Evolutionary conservation across 176 grass and related monocot species (phyloP).

Genomic region (Carex littledalei): DNA sequence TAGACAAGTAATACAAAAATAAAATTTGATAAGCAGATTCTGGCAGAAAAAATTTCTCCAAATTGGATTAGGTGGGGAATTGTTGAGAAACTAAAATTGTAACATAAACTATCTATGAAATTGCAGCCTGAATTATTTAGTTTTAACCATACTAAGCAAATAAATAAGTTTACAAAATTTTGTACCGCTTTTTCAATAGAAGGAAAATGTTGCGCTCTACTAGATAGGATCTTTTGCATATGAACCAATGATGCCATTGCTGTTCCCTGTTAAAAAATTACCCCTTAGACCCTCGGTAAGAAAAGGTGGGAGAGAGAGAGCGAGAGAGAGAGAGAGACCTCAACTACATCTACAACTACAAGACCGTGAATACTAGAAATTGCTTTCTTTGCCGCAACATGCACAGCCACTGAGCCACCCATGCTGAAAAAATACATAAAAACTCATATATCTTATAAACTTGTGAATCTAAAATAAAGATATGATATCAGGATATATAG

Average conservation of each 20-base stretch:
- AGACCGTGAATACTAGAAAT: slow-evolving; percentile 71
- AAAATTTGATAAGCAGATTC: slow-evolving; percentile 3
- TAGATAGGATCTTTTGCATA: slow-evolving; percentile 94
- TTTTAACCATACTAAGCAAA: slow-evolving; percentile 1
- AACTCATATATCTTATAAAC: neutral
- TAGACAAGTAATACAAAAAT: neutral
- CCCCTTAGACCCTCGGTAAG: neutral
- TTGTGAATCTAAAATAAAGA: neutral
- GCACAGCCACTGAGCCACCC: slow-evolving; percentile 91
- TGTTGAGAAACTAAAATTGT: neutral
- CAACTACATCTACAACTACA: slow-evolving; percentile 93
- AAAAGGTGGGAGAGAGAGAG: neutral
- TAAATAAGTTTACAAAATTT: slow-evolving; percentile 10
- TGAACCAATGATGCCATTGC: slow-evolving; percentile 90
- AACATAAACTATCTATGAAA: neutral
- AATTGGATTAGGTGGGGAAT: neutral
- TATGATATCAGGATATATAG: neutral
- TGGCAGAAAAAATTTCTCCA: neutral
- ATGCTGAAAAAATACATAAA: slow-evolving; percentile 38
- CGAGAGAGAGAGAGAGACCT: slow-evolving; percentile 50
- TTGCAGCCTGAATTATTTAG: neutral
- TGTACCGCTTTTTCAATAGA: slow-evolving; percentile 89
- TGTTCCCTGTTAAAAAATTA: slow-evolving; percentile 64
- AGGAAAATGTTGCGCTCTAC: slow-evolving; percentile 67
- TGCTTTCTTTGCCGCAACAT: slow-evolving; percentile 76